Evolutionary conservation across 2,329 filamentous ascomycete genomes (phyloP).

Genomic region (Verticillium nubilum): DNA sequence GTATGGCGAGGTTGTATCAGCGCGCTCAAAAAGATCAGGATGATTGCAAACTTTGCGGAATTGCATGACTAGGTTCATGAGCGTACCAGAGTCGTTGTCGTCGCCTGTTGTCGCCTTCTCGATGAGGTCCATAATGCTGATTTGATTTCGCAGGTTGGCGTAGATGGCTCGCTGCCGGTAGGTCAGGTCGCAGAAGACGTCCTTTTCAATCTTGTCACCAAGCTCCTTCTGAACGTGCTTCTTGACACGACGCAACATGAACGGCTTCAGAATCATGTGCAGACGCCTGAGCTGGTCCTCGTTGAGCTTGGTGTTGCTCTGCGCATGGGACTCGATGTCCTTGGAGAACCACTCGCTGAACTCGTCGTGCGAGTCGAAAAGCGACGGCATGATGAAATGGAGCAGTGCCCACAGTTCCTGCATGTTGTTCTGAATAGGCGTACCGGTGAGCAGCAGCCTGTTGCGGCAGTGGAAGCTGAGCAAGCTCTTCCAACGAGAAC

Average conservation of each 20-base stretch:
- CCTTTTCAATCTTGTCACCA: conserved; percentile 95
- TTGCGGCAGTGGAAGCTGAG: conserved; percentile 94
- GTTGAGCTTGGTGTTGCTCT: conserved; percentile 99
- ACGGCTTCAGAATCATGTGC: conserved; percentile 98
- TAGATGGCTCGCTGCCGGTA: conserved; percentile 96
- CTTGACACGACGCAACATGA: conserved; percentile 99
- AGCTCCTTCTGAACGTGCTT: conserved; percentile 99
- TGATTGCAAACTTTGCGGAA: conserved; percentile 99
- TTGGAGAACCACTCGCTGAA: conserved; percentile 95
- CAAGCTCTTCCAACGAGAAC: conserved; percentile 93
- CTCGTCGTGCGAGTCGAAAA: conserved; percentile 91
- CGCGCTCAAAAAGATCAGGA: conserved; percentile 91
- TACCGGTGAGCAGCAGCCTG: conserved; percentile 87
- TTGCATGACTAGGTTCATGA: conserved; percentile 99
- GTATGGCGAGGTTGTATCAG: conserved; percentile 83
- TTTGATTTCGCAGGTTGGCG: conserved; percentile 86
- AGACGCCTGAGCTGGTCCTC: conserved; percentile 95
- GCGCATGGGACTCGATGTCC: conserved; percentile 95
- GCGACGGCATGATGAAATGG: conserved; percentile 99
- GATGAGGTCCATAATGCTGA: conserved; percentile 97
- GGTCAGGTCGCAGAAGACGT: conserved; percentile 94
- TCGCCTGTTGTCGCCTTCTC: conserved; percentile 94
- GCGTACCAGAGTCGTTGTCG: conserved; percentile 86
- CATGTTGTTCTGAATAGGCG: conserved; percentile 99
- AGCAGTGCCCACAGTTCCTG: conserved; percentile 96